Conservation (phyloP, 2,329 filamentous ascomycete genomes). For the Ambrosiella xylebori region DNA sequence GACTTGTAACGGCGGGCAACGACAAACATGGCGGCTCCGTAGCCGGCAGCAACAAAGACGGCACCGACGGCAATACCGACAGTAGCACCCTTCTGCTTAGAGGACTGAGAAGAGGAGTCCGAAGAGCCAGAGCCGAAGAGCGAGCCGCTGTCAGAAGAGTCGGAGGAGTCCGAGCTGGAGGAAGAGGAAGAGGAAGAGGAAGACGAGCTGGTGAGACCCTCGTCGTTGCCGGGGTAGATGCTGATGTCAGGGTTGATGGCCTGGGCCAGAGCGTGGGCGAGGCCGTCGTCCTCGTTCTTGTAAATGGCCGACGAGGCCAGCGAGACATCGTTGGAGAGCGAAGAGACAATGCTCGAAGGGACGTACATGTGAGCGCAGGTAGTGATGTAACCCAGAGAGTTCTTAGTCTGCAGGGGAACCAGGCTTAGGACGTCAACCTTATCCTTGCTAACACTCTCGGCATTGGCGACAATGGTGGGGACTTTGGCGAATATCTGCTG, state of each 20-base stretch:
- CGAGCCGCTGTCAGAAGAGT: constrained; percentile 3
- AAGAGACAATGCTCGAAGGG: constrained; percentile 49
- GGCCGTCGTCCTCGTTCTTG: constrained; percentile 37
- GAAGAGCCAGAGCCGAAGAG: constrained; percentile 21
- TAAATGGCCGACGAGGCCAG: constrained; percentile 60
- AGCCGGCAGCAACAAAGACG: constrained; percentile 63
- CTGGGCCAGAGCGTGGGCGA: constrained; percentile 55
- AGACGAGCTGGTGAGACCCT: constrained; percentile 23
- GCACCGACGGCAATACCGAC: constrained; percentile 60
- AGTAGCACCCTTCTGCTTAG: constrained; percentile 44
- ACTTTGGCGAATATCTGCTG: constrained; percentile 72
- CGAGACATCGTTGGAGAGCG: constrained; percentile 50
- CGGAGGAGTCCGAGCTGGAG: neutral
- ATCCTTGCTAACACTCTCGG: constrained; percentile 34
- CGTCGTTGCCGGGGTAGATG: constrained; percentile 33
- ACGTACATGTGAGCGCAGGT: constrained; percentile 56
- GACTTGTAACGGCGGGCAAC: constrained; percentile 80
- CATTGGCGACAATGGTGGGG: constrained; percentile 52
- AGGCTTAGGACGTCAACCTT: constrained; percentile 54
- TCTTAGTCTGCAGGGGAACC: constrained; percentile 56
- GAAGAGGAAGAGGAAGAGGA: neutral
- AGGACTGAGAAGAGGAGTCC: constrained; percentile 32
- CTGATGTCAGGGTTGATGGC: constrained; percentile 76
- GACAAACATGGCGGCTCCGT: constrained; percentile 87
- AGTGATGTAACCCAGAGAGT: constrained; percentile 58